Percentiles rank a stretch among this genome's conserved stretches.
phyloP scores from a whole-genome alignment of 2,329 filamentous ascomycete species.

The Teratosphaeria pseudoeucalypti region DNA sequence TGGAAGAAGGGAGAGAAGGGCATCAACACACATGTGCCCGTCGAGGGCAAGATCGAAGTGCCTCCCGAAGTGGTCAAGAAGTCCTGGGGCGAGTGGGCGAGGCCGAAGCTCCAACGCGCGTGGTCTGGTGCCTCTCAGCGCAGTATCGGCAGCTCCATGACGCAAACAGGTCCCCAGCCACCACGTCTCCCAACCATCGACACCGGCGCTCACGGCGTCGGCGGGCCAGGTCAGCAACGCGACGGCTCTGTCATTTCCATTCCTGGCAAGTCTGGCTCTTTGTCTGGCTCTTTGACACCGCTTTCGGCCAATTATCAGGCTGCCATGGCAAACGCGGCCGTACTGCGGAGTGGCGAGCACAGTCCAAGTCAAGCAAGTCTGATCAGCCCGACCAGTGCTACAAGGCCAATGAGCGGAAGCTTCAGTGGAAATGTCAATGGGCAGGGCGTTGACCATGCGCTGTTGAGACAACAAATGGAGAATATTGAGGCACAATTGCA shows the following conservation, averaged over 20 bases:
- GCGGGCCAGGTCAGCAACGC: not conserved
- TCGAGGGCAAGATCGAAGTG: constrained; percentile 14
- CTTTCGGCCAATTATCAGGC: not conserved
- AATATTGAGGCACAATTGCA: constrained; percentile 21
- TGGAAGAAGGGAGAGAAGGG: constrained; percentile 25
- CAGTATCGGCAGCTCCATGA: not conserved
- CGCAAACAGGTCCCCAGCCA: not conserved
- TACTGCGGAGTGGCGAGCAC: constrained; percentile 3
- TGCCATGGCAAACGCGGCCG: not conserved
- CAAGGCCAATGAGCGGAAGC: constrained; percentile 4
- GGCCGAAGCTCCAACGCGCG: constrained; percentile 22
- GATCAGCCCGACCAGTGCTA: constrained; percentile 15
- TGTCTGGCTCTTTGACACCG: not conserved
- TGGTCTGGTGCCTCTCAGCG: constrained; percentile 17
- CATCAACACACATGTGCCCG: constrained; percentile 15
- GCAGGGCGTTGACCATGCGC: constrained; percentile 15
- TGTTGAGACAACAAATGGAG: constrained; percentile 18
- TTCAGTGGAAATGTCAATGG: constrained; percentile 1
- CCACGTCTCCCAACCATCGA: not conserved
- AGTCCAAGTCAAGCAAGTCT: constrained; percentile 6
- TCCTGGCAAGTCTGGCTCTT: not conserved
- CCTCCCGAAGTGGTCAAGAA: constrained; percentile 17
- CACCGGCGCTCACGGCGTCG: not conserved
- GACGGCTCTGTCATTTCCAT: not conserved
- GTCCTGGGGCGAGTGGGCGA: constrained; percentile 22